Base-by-base conservation (phyloP, 2,329 filamentous ascomycete genomes). In the Penicillium hesseltinei region DNA sequence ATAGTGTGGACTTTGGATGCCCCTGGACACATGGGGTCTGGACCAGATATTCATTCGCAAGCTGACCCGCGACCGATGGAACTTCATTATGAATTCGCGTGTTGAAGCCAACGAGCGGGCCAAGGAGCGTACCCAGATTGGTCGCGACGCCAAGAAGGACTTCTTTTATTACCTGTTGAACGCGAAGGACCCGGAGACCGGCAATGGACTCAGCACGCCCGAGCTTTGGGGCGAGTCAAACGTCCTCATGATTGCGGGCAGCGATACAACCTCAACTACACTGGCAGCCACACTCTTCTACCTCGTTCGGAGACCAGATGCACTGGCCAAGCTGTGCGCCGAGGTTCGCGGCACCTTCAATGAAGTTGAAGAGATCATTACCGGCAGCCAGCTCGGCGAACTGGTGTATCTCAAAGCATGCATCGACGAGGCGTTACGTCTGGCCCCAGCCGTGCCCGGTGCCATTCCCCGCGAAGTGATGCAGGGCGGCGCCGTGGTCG, bases 141-240 rank as follows among this genome's bases (percentile, higher is more conserved):
- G 85, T 62, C 84, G 83, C 62, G 86, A 82, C 47, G 86, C 85
- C 65, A 86, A 88, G 35, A 85, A 87, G 56, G 88, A 91, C 69
- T 90, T 91, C 77, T 90, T 91, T 76, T 87, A 89, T 73, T 86
- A 90, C 71, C 81, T 91, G 11, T 81, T 91, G 58, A 87, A 86
- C 67, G 88, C 88, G 8, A 83, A 83, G 39, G 88, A 91, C 63
- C 87, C 87, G 13, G 87, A 90, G 68, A 89, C 87, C 0, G 87
- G 87, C 51, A 80, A 83, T 56, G 85, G 85, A 1, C 87, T 90
- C 67, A 82, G 79, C 40, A 86, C 80, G 2, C 81, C 83, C 0
- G 88, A 90, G 67, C 82, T 90, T 25, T 88, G 87, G 86, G 85
- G 82, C 49, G 87, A 90, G 70, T 87, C 86, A 9, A 89, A 89